Evolutionary conservation across 352 stramenopile genomes (phyloP), one percentile per base, ranked within the genome.

Genomic region (Phytophthora melonis): DNA sequence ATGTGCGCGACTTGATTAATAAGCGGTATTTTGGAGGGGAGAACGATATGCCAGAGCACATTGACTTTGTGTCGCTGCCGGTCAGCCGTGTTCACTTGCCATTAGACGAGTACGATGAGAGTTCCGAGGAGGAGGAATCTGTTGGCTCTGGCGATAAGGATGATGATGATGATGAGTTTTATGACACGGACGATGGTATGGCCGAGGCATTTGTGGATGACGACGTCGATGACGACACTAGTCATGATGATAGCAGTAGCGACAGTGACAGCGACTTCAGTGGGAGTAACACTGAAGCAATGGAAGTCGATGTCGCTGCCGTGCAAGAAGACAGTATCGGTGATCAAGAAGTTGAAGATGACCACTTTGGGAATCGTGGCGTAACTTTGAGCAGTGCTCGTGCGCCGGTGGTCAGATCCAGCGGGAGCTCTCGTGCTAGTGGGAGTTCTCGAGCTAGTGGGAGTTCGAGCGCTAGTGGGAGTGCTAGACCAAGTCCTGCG

Each of bases 151-250:
- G 34, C 34, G 34, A 43, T 25, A 25, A 25, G 1, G 1, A 25
- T 25, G 23, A 25, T 25, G 23, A 25, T 25, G 23, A 25, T 14
- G 45, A 53, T 4, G 18, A 14, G 11, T 53, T 53, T 14, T 27
- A 53, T 25, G 45, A 53, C n/a, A 53, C 45, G 18, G 45, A 53
- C 11, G 45, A 53, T 53, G 45, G 45, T 53, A 53, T 53, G 45
- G n/a, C 45, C n/a, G 45, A 27, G 16, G 45, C 3, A 53, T 53
- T 53, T 27, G 18, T 25, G 7, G 45, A 53, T 27, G 45, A 53
- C 0, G 45, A 53, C 18, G 45, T 53, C 11, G 45, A 53, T 16
- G 45, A 14, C 11, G 45, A 25, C n/a, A 25, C 5, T 25, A 53
- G 45, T 25, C 3, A 25, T 25, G 10, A 13, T 53, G 45, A 53